Evolutionary conservation across 768 basidiomycete genomes (phyloP), one percentile per base, ranked within the genome.

Genomic region (Paxillus involutus): DNA sequence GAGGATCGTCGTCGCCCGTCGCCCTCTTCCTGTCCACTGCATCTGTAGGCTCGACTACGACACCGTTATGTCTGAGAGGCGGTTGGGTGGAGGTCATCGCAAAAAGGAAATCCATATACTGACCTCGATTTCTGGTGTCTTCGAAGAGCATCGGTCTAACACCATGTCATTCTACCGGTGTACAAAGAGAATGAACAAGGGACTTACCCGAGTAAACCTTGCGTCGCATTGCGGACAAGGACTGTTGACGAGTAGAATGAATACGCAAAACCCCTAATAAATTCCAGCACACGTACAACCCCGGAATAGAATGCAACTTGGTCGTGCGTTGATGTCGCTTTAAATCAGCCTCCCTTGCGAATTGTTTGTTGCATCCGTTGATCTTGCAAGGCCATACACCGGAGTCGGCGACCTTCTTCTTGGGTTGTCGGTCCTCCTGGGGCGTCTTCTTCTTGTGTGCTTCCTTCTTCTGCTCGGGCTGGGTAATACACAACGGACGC

Each of bases 301-400:
- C 83, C 35, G 89, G 86, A 68, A 86, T 75, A 3, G 85, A 85
- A 72, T 91, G 89, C 45, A 80, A 69, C 68, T 88, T 91, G 21
- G 89, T 89, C 32, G 89, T 91, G 66, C 87, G 77, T 65, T 90
- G 89, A 67, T 91, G 89, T 62, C 89, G 68, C 75, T 89, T 90
- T 58, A 91, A 72, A 75, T 91, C 89, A 14, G 89, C 89, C 70
- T 91, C 89, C 49, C 89, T 80, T 44, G 86, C 88, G 64, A 91
- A 91, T 66, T 88, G 82, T 71, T 90, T 91, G 72, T 82, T 84
- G 73, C 89, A 91, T 30, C 87, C 89, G 64, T 85, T 81, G 65
- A 91, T 89, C 68, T 83, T 83, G 76, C 89, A 91, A 7, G 89
- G 87, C 89, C 89, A 91, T 44, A 84, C 66, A 7, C 81, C 79